phyloP scores from a whole-genome alignment of 495 filamentous ascomycete species.

The Penicillium herquei region DNA sequence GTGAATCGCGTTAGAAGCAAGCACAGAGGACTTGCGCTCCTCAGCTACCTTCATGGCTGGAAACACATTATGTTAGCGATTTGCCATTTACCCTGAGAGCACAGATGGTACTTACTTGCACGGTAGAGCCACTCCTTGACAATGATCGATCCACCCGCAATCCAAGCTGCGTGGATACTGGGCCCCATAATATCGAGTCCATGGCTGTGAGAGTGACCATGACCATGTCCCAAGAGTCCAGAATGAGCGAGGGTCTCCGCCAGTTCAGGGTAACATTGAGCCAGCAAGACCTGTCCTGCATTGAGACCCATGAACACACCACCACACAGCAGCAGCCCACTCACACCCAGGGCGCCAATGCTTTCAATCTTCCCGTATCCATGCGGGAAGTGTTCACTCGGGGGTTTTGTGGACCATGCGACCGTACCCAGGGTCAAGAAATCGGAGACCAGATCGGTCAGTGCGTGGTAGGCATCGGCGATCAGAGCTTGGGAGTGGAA shows the following conservation, averaged over 20 bases:
- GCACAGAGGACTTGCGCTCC: constrained; percentile 89
- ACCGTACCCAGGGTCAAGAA: constrained; percentile 91
- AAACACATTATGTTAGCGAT: not conserved
- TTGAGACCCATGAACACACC: constrained; percentile 88
- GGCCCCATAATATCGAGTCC: constrained; percentile 61
- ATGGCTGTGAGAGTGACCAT: constrained; percentile 63
- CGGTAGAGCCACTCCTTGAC: constrained; percentile 97
- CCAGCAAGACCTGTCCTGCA: constrained; percentile 69
- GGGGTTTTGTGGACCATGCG: constrained; percentile 81
- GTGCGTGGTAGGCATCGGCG: constrained; percentile 91
- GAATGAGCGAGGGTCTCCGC: constrained; percentile 61
- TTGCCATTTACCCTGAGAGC: not conserved
- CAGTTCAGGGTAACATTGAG: constrained; percentile 75
- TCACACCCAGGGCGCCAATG: constrained; percentile 88
- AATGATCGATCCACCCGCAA: constrained; percentile 86
- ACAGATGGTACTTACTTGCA: constrained; percentile 68
- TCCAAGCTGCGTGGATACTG: constrained; percentile 89
- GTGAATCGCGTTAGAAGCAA: constrained; percentile 95
- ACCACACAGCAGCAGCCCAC: constrained; percentile 79
- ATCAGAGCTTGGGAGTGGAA: constrained; percentile 94
- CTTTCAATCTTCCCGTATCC: constrained; percentile 98
- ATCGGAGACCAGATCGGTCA: constrained; percentile 93
- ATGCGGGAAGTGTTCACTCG: constrained; percentile 76
- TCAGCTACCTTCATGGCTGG: constrained; percentile 94
- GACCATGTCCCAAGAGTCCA: constrained; percentile 35